Base-by-base conservation (phyloP, 495 filamentous ascomycete genomes). In the Penicillium malachiteum region DNA sequence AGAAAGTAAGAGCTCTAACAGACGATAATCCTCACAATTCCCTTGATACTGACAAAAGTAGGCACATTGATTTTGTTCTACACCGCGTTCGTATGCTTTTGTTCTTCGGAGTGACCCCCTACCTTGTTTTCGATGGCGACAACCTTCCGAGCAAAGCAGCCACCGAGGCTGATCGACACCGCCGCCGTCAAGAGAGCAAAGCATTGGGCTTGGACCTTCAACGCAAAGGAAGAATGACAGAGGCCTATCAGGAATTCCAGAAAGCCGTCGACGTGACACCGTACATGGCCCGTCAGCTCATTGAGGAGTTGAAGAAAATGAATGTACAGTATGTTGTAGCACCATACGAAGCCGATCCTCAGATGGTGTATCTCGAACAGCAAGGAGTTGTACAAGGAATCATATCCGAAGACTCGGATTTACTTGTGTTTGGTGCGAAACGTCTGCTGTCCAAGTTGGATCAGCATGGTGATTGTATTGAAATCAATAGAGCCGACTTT, bases 231-330 rank as follows among this genome's bases (percentile, higher is more conserved):
- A 89, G 89, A 64, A 78, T 81, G 4, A 82, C 86, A 3, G 89
- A 93, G 63, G 95, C 95, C 1, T 84, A 93, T 61, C 73, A 84
- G 16, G 91, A 97, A 60, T 80, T 99, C 16, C 93, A 97, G 65
- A 99, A 97, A 66, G 90, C 94, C 16, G 84, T 99, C 48, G 95
- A 99, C 72, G 87, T 99, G 11, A 97, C 92, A 0, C 93, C 95
- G 1, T 83, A 92, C 60, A 97, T 99, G 95, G 94, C 95, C 21
- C 81, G 89, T 4, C 81, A 89, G 60, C 71, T 97, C 17, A 99
- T 99, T 56, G 92, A 97, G 53, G 92, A 93, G 64, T 76, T 97
- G 58, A 96, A 93, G 71, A 80, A 81, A 54, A 73, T 85, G 59
- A 79, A 86, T 17, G 83, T 99, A 5, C 81, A 88, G 54, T 97